Percentiles rank a stretch among this genome's conserved stretches.
phyloP scores from a whole-genome alignment of 1,284 basidiomycete genomes.

The Cryptococcus floricola region DNA sequence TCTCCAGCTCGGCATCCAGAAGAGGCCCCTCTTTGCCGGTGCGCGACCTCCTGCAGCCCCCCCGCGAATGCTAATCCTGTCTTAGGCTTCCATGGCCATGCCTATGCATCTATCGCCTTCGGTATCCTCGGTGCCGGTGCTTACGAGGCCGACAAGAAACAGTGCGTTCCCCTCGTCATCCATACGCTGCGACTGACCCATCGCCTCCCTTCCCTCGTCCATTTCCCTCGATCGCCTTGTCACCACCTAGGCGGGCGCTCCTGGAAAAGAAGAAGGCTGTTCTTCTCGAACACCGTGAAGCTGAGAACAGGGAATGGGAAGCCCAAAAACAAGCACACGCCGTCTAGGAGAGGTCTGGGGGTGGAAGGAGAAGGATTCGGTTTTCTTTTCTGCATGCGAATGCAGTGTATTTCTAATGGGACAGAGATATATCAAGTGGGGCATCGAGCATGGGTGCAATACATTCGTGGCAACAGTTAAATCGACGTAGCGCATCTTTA shows the following conservation, averaged over 20 bases:
- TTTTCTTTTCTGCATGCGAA: no score
- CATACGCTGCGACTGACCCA: neutral
- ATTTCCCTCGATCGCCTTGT: neutral
- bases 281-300: constrained; percentile 25
- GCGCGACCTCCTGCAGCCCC: constrained; percentile 9
- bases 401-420: no score
- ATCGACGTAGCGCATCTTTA: no score
- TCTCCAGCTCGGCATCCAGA: constrained; percentile 74
- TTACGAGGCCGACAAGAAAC: constrained; percentile 40
- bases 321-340: constrained; percentile 16
- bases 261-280: constrained; percentile 31
- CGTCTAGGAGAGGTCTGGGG: neutral
- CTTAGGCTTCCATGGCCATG: constrained; percentile 39
- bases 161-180: constrained; percentile 34
- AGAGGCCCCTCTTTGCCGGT: constrained; percentile 45
- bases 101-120: constrained; percentile 33
- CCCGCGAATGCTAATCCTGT: neutral
- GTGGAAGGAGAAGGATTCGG: no score
- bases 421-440: no score
- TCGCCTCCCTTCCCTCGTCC: neutral
- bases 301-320: constrained; percentile 23
- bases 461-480: no score
- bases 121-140: constrained; percentile 40
- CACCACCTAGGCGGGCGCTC: constrained; percentile 20
- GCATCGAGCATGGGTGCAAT: no score